Conservation (phyloP, 768 basidiomycete genomes). For the Termitomyces sp. region DNA sequence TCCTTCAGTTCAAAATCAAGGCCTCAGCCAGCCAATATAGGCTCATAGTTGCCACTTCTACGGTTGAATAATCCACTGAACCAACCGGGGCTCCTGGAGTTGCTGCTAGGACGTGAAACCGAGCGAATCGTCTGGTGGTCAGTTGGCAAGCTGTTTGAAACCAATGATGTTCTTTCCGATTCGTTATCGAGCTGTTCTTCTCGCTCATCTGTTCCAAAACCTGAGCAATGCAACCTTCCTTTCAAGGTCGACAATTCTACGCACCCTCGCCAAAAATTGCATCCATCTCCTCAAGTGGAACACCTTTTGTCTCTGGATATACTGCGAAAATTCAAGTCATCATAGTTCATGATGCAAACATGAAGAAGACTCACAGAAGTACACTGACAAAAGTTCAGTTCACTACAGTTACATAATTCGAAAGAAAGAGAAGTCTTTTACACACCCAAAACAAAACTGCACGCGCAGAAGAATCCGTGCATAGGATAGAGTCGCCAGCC, state of each 20-base stretch:
- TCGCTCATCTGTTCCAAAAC: slow-evolving; percentile 25
- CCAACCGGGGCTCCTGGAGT: slow-evolving; percentile 34
- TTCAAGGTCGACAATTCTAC: not conserved
- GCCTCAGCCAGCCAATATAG: slow-evolving; percentile 14
- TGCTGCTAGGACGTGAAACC: slow-evolving; percentile 17
- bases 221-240: not conserved
- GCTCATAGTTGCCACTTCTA: slow-evolving; percentile 26
- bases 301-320: slow-evolving; percentile 84
- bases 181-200: slow-evolving; percentile 67
- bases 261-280: slow-evolving; percentile 86
- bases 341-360: not conserved
- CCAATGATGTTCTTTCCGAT: slow-evolving; percentile 54
- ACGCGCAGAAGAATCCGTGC: slow-evolving; percentile 90
- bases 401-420: slow-evolving; percentile 33
- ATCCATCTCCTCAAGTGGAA: slow-evolving; percentile 90
- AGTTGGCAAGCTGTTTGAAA: slow-evolving; percentile 34
- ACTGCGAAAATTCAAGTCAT: slow-evolving; percentile 34
- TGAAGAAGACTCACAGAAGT: not conserved
- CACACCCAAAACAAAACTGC: slow-evolving; percentile 78
- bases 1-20: slow-evolving; percentile 1
- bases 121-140: slow-evolving; percentile 31
- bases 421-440: slow-evolving; percentile 1
- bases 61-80: slow-evolving; percentile 45
- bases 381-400: slow-evolving; percentile 75
- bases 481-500: slow-evolving; percentile 92